Base-by-base conservation (phyloP, 2,329 filamentous ascomycete genomes). In the Xylaria sp. region DNA sequence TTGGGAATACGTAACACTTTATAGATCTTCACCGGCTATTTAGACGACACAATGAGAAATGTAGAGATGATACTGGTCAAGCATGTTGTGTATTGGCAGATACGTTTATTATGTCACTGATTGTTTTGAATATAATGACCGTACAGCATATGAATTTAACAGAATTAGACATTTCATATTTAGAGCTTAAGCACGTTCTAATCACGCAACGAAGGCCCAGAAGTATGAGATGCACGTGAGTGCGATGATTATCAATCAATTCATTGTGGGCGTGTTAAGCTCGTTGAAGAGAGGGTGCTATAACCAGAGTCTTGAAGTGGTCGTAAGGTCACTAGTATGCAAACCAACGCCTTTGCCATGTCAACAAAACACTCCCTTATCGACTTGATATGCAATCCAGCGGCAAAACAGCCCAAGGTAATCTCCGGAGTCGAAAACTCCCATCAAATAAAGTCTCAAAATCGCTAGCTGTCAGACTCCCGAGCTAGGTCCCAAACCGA, bases 1-100 rank as follows among this genome's bases (percentile, higher is more conserved):
- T 65, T 41, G n/a, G 41, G n/a, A 15, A 63, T 54, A 41, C 15
- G 13, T 32, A 37, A 39, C 28, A 37, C 12, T 28, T 20, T 10
- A 28, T 34, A 59, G 44, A 23, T 44, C 12, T 32, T 61, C 32
- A 44, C 13, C 2, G 37, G 20, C 37, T 55, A 7, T 54, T 59
- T 39, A 23, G 25, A 68, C 46, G 61, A 41, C 56, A 23, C 46
- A n/a, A 65, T 48, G 46, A 65, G 58, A 61, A 39, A 68, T 39
- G 58, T 65, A 65, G 58, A 65, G 18, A 34, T 59, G 48, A 62
- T 63, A 51, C 18, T 15, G 25, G 20, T 50, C 20, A 20, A 37
- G 41, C 50, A 20, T n/a, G 10, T 5, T 39, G 18, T 48, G n/a
- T 46, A 25, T 15, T 55, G 44, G 46, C 56, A 48, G n/a, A 28